These are phyloP conservation scores for Holtermannia corniformis DNA, from an alignment of 768 basidiomycete genomes.

Conservation along the genomic window DNA sequence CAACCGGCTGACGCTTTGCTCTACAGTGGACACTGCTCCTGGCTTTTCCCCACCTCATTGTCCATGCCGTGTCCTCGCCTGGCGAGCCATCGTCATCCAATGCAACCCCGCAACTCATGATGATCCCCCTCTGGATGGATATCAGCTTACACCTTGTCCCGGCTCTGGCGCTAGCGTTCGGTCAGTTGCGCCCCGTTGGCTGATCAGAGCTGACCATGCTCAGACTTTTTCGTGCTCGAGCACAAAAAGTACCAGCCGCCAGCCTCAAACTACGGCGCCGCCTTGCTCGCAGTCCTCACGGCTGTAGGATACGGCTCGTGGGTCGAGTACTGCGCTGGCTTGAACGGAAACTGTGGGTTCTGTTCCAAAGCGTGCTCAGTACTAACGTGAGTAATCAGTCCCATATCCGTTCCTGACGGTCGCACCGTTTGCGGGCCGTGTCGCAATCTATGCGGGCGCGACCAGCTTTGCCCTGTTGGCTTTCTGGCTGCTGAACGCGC, in stretches of 20 bases:
- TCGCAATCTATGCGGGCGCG: conserved; percentile 54
- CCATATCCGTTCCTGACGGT: conserved; percentile 75
- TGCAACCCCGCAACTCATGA: conserved; percentile 29
- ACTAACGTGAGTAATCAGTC: conserved; percentile 44
- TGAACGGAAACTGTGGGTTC: conserved; percentile 56
- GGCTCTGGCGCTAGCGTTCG: conserved; percentile 50
- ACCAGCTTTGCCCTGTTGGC: conserved; percentile 50
- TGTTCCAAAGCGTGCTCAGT: background rate
- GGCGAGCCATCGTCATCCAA: conserved; percentile 21
- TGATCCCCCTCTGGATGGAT: conserved; percentile 51
- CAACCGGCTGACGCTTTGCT: background rate
- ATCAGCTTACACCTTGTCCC: conserved; percentile 60
- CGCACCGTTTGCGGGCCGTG: conserved; percentile 48
- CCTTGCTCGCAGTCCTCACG: conserved; percentile 36
- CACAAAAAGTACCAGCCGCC: conserved; percentile 45
- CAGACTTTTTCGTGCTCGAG: conserved; percentile 61
- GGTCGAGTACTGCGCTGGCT: conserved; percentile 58
- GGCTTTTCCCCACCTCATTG: conserved; percentile 53
- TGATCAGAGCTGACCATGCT: background rate
- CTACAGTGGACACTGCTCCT: conserved; percentile 52
- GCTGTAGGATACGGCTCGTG: conserved; percentile 53
- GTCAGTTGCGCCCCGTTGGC: conserved; percentile 11
- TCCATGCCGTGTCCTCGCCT: conserved; percentile 40
- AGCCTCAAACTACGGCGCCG: conserved; percentile 40
- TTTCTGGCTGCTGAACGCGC: conserved; percentile 53